Conservation (phyloP, 129 eudicot genomes). For the Silybum marianum region DNA sequence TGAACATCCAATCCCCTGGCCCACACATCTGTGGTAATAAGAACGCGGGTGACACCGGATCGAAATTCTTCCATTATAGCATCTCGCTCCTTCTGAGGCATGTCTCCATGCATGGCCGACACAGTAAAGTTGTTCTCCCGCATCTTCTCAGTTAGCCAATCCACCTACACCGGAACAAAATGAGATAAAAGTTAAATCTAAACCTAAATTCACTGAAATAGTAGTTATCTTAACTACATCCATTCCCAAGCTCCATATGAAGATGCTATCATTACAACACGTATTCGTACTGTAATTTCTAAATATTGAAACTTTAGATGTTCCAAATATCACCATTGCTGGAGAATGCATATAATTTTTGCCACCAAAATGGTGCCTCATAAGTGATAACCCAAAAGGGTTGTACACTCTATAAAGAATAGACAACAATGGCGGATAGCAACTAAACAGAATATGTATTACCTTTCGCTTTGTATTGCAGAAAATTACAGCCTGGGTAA, state of each 20-base stretch:
- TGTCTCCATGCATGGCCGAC: conserved; percentile 96
- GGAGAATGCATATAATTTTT: neutral
- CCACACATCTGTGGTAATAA: conserved; percentile 97
- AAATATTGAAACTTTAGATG: neutral
- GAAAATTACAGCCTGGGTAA: conserved; percentile 95
- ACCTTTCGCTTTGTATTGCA: conserved; percentile 97
- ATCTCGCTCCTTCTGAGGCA: conserved; percentile 98
- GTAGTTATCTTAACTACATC: neutral
- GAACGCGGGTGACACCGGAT: conserved; percentile 78
- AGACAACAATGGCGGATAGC: neutral
- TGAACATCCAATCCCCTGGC: conserved; percentile 98
- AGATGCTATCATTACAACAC: neutral
- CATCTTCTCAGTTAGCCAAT: conserved; percentile 97
- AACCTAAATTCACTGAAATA: neutral
- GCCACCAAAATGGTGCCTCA: neutral
- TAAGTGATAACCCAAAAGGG: neutral
- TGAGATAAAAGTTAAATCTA: neutral
- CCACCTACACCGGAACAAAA: conserved; percentile 50
- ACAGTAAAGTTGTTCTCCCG: conserved; percentile 90
- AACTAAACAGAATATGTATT: conserved; percentile 20
- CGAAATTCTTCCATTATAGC: conserved; percentile 88
- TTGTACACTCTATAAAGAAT: neutral
- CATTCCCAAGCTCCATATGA: neutral
- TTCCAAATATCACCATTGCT: no score
- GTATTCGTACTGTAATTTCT: neutral